Conservation (phyloP, 2,329 filamentous ascomycete genomes). For the Fusarium sp. region DNA sequence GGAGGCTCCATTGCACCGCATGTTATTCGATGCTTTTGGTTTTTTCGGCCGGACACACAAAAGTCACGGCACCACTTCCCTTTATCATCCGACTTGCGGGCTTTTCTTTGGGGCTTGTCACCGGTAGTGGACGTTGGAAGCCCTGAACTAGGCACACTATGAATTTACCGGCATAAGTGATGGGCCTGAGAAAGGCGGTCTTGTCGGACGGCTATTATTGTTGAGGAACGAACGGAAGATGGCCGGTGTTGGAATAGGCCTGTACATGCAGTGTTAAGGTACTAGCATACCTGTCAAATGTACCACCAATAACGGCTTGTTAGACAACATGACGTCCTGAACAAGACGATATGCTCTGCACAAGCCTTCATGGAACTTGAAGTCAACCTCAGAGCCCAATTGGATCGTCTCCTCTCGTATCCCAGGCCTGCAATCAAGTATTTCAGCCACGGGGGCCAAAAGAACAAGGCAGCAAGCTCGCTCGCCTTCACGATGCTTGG, state of each 20-base stretch:
- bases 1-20: constrained; percentile 42
- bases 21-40: constrained; percentile 30
- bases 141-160: constrained; percentile 39
- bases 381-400: constrained; percentile 29
- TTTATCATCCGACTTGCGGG: constrained; percentile 36
- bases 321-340: constrained; percentile 23
- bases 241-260: constrained; percentile 23
- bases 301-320: constrained; percentile 20
- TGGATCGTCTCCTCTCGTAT: constrained; percentile 14
- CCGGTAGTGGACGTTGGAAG: constrained; percentile 27
- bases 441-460: constrained; percentile 24
- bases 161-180: constrained; percentile 24
- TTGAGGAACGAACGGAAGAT: constrained; percentile 35
- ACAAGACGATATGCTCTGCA: not conserved
- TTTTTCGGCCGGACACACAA: constrained; percentile 17
- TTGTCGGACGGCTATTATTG: constrained; percentile 5
- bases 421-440: constrained; percentile 2
- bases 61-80: constrained; percentile 26
- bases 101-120: constrained; percentile 33
- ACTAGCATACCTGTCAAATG: not conserved
- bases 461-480: constrained; percentile 31
- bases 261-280: constrained; percentile 12
- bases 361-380: constrained; percentile 6
- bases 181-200: constrained; percentile 13
- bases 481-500: constrained; percentile 31